These are phyloP conservation scores for Micractinium conductrix DNA, from an alignment of 139 green algal genomes.

Conservation along the genomic window DNA sequence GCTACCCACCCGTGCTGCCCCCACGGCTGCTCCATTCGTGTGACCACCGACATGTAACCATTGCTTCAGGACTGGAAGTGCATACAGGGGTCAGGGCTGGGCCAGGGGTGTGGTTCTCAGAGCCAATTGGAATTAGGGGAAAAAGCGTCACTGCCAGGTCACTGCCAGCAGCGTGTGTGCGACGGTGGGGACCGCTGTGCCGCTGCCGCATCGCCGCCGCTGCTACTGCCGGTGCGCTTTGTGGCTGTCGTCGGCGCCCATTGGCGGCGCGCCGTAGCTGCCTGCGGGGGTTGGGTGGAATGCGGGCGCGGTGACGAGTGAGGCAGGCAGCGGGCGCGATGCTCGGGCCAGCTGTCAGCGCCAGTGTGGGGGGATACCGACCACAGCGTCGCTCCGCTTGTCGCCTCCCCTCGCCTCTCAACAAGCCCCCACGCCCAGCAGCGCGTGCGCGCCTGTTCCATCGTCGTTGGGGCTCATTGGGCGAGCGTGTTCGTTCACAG, in stretches of 20 bases:
- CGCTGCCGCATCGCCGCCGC: background rate
- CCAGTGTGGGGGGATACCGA: too few species aligned
- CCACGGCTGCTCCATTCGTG: too few species aligned
- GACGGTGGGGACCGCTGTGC: background rate
- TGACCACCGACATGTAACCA: background rate
- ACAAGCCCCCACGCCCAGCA: too few species aligned
- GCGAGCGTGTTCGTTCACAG: background rate
- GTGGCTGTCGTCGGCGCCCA: slow-evolving; percentile 11
- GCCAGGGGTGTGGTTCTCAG: too few species aligned
- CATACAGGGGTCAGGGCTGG: background rate
- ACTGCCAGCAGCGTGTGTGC: background rate
- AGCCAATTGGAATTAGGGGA: too few species aligned
- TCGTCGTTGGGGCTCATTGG: slow-evolving; percentile 1
- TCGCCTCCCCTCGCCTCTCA: too few species aligned
- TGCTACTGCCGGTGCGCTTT: slow-evolving; percentile 8
- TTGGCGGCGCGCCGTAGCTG: slow-evolving; percentile 4
- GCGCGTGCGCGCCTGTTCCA: background rate
- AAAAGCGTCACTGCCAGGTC: background rate
- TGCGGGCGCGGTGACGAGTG: background rate
- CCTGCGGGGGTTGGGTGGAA: background rate
- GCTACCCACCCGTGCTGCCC: background rate
- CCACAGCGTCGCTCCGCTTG: too few species aligned
- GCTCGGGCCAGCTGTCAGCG: background rate
- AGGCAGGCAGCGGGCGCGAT: background rate
- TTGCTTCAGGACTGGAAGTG: background rate